A percentile compares a stretch with the other conserved stretches of the same genome.
phyloP scores from a whole-genome alignment of 73 alveolate species.

The Paramecium sonneborni region DNA sequence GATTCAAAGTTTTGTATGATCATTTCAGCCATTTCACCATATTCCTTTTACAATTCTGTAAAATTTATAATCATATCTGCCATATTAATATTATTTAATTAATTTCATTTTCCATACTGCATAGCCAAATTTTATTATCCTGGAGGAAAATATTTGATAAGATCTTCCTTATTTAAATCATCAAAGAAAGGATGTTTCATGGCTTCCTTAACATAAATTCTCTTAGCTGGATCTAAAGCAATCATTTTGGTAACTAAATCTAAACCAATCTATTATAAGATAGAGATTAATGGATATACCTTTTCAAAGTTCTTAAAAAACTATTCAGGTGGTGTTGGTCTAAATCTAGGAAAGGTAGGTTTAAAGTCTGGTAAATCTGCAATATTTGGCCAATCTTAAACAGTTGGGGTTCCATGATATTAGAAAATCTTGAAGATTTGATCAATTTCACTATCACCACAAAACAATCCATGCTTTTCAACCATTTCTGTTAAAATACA shows the following conservation, averaged over 20 bases:
- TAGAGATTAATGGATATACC: background rate
- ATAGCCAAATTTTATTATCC: conserved; percentile 24
- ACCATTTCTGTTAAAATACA: conserved; percentile 97
- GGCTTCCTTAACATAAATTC: conserved; percentile 92
- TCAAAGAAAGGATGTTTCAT: conserved; percentile 93
- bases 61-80: background rate
- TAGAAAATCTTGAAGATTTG: conserved; percentile 85
- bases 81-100: background rate
- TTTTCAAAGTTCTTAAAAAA: conserved; percentile 77
- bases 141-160: conserved; percentile 52
- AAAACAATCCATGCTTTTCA: conserved; percentile 88
- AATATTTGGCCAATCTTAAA: conserved; percentile 71
- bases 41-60: background rate
- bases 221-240: conserved; percentile 91
- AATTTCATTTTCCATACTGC: background rate
- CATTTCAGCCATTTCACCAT: background rate
- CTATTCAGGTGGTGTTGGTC: conserved; percentile 69
- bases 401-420: conserved; percentile 94
- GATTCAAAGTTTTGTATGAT: conserved; percentile 24
- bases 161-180: conserved; percentile 75
- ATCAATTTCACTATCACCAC: conserved; percentile 94
- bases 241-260: conserved; percentile 87
- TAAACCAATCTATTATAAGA: conserved; percentile 72
- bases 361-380: conserved; percentile 82
- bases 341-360: conserved; percentile 85